phyloP scores from a whole-genome alignment of 768 basidiomycete species.

The Phaffia tasmanica region DNA sequence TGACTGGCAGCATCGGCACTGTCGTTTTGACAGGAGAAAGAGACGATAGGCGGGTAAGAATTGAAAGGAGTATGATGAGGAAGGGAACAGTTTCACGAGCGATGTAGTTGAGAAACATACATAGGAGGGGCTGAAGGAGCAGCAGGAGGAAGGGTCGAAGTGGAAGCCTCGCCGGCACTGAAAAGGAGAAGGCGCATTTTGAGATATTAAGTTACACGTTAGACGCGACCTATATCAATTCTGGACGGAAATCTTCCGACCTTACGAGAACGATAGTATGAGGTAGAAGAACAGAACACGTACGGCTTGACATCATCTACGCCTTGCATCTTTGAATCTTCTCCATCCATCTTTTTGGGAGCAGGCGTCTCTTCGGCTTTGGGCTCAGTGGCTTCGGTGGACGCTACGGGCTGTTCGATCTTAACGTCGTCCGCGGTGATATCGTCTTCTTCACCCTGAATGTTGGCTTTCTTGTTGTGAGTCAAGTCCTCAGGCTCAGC shows the following conservation, averaged over 20 bases:
- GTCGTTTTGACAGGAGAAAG: neutral
- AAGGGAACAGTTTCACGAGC: neutral
- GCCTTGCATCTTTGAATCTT: constrained; percentile 18
- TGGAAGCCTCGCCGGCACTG: neutral
- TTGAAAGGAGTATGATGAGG: neutral
- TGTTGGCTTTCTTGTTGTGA: constrained; percentile 18
- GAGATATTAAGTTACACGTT: neutral
- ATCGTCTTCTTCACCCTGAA: constrained; percentile 17
- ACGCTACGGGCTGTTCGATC: constrained; percentile 1
- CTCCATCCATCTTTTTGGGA: constrained; percentile 18
- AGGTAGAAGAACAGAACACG: no score
- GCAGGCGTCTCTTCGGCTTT: neutral
- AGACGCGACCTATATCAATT: neutral
- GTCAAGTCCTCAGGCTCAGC: constrained; percentile 7
- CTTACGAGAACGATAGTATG: neutral
- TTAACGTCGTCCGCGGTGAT: constrained; percentile 22
- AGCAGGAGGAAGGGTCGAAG: constrained; percentile 1
- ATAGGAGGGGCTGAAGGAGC: neutral
- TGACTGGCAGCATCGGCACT: constrained; percentile 26
- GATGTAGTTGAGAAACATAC: neutral
- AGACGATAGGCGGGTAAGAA: neutral
- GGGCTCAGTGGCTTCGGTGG: constrained; percentile 1
- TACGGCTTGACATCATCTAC: neutral
- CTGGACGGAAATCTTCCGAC: neutral
- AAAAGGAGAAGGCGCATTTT: neutral